These are phyloP conservation scores for Linaria vulgaris DNA, from an alignment of 257 asterid species.

Conservation along the genomic window DNA sequence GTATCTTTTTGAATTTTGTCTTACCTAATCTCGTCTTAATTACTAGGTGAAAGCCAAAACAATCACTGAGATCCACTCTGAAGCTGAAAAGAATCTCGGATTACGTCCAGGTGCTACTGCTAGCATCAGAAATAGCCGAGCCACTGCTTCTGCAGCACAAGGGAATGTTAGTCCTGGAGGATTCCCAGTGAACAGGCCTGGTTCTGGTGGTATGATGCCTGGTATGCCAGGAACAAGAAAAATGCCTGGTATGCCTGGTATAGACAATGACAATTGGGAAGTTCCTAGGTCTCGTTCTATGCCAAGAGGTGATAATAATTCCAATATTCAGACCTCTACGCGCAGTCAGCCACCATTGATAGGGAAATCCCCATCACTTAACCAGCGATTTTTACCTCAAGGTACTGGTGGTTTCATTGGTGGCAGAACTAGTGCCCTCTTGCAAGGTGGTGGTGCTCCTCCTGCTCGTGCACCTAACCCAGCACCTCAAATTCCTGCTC, in stretches of 20 bases:
- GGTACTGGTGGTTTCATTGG: conserved; percentile 59
- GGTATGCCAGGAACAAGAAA: conserved; percentile 92
- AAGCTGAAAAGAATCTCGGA: conserved; percentile 90
- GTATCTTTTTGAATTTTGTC: conserved; percentile 4
- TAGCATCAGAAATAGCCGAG: conserved; percentile 65
- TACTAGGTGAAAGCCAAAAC: conserved; percentile 85
- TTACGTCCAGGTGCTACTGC: conserved; percentile 95
- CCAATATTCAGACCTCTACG: conserved; percentile 40
- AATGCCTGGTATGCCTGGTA: conserved; percentile 81
- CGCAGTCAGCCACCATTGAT: conserved; percentile 52
- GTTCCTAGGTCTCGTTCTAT: conserved; percentile 70
- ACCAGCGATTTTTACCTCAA: conserved; percentile 64
- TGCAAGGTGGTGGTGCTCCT: conserved; percentile 58
- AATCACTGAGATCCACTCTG: conserved; percentile 82
- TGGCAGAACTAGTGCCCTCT: conserved; percentile 63
- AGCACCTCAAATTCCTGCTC: conserved; percentile 36
- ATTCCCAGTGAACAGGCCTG: conserved; percentile 71
- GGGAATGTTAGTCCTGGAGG: conserved; percentile 64
- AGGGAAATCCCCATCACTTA: conserved; percentile 58
- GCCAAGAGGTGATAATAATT: conserved; percentile 66
- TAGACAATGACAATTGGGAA: conserved; percentile 85
- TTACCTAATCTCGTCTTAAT: conserved; percentile 14
- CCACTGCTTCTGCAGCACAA: conserved; percentile 46
- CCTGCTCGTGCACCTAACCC: conserved; percentile 45
- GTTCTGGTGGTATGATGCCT: conserved; percentile 94